Evolutionary conservation across 2,329 filamentous ascomycete genomes (phyloP), one percentile per base, ranked within the genome.

Genomic region (Arthrobotrys musiformis): DNA sequence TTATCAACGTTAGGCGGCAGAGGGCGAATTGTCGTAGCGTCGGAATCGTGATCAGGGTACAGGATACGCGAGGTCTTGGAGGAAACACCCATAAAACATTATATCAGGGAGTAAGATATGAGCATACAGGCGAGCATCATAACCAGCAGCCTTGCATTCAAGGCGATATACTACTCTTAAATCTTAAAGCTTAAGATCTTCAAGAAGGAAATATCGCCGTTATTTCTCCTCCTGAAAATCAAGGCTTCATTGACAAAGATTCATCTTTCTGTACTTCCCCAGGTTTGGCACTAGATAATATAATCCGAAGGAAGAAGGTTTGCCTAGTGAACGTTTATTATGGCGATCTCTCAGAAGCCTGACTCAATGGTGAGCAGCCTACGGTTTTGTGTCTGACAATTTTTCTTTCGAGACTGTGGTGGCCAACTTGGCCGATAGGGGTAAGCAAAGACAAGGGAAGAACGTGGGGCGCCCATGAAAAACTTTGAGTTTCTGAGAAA

Each of bases 161-260:
- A 54, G 50, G 17, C 37, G 15, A 2, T 17, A 40, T n/a, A 40
- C 37, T 13, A 64, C 35, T 28, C 28, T 8, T n/a, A 33, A 19
- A 8, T 13, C 5, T 58, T 4, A 48, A 28, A 52, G 28, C 13
- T 44, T 66, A 67, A 67, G 69, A 73, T 73, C 69, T 60, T n/a
- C 69, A 30, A 5, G 4, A 37, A 15, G 33, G 15, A 52, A 60
- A 42, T 50, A 50, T 30, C 50, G 40, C 69, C 28, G 50, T 60
- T 73, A 42, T 60, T 60, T 48, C 28, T 50, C 28, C 69, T 73
- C 69, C 61, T 73, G 69, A 24, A 54, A 60, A 73, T 67, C 69
- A 42, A 73, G 28, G 15, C 42, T 73, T 60, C 9, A 61, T 56
- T 42, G 8, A 42, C 9, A 60, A 67, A 15, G 2, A 35, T 42